These are phyloP conservation scores for Wickerhamomyces bisporus DNA, from an alignment of 805 yeast genomes.

Conservation along the genomic window DNA sequence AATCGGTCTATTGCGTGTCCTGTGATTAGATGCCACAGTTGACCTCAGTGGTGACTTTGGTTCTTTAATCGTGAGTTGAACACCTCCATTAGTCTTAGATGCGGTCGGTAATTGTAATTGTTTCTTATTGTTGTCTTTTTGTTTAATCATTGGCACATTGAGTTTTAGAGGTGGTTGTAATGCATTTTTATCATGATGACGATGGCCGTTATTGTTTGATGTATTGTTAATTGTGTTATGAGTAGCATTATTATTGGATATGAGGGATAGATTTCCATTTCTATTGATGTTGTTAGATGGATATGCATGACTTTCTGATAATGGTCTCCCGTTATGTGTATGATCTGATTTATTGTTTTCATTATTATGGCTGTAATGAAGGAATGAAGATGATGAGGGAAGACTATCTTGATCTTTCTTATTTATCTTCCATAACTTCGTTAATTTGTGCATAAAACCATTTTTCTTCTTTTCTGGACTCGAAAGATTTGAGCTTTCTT, in stretches of 20 bases:
- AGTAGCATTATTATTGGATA: not conserved
- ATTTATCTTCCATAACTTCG: conserved; percentile 29
- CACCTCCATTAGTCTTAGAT: not conserved
- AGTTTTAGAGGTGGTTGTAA: conserved; percentile 3
- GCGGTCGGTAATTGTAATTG: not conserved
- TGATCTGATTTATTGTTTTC: too few relatives aligned
- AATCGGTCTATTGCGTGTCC: conserved; percentile 36
- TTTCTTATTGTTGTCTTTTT: not conserved
- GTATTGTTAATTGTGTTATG: too few relatives aligned
- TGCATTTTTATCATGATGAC: not conserved
- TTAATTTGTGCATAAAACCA: conserved; percentile 27
- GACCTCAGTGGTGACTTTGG: conserved; percentile 25
- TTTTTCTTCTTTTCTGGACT: conserved; percentile 26
- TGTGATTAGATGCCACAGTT: not conserved
- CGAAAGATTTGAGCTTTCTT: conserved; percentile 1
- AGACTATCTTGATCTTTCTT: conserved; percentile 10
- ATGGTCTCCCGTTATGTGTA: not conserved
- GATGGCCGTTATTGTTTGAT: not conserved
- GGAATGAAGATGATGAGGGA: not conserved
- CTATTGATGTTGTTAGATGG: not conserved
- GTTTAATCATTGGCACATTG: conserved; percentile 12
- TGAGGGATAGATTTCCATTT: not conserved
- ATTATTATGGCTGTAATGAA: not conserved
- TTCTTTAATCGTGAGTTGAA: conserved; percentile 24
- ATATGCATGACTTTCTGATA: not conserved